Conservation (phyloP, 192 early-diverging fungal species). For the Coemansia sp. region DNA sequence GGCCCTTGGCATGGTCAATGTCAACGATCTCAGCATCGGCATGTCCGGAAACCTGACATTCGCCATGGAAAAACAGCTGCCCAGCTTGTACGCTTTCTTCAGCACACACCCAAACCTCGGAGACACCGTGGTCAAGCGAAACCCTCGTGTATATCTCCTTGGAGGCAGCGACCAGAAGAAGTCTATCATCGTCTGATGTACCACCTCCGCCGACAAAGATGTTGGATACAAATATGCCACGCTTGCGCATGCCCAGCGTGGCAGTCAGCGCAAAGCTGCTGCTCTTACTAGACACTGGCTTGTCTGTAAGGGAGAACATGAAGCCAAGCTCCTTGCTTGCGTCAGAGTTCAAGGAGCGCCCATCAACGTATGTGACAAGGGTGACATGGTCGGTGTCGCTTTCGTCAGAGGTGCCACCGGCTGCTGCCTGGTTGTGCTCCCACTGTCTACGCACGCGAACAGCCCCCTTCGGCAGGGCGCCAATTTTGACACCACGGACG, state of each 20-base stretch:
- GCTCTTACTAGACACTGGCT: slow-evolving; percentile 24
- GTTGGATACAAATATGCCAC: slow-evolving; percentile 53
- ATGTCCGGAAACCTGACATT: slow-evolving; percentile 42
- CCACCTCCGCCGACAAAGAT: slow-evolving; percentile 18
- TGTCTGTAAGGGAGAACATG: slow-evolving; percentile 42
- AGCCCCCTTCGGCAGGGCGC: slow-evolving; percentile 10
- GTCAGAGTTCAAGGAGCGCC: slow-evolving; percentile 8
- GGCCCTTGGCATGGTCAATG: slow-evolving; percentile 41
- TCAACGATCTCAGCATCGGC: slow-evolving; percentile 46
- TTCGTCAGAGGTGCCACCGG: background rate
- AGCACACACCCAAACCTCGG: slow-evolving; percentile 50
- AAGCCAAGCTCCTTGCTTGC: slow-evolving; percentile 29
- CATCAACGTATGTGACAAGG: slow-evolving; percentile 38
- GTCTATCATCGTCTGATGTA: background rate
- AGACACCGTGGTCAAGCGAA: slow-evolving; percentile 7
- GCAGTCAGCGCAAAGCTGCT: slow-evolving; percentile 50
- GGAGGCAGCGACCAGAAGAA: slow-evolving; percentile 34
- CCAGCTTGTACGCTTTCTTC: slow-evolving; percentile 44
- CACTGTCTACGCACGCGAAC: slow-evolving; percentile 44
- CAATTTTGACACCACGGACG: slow-evolving; percentile 31
- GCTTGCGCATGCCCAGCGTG: slow-evolving; percentile 38
- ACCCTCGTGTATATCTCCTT: slow-evolving; percentile 52
- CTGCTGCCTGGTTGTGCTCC: slow-evolving; percentile 14
- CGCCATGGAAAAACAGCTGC: slow-evolving; percentile 44
- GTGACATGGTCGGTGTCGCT: slow-evolving; percentile 14